Evolutionary conservation across 768 basidiomycete species (phyloP), one percentile per base, ranked within the genome.

Genomic region (Trametes elegans): DNA sequence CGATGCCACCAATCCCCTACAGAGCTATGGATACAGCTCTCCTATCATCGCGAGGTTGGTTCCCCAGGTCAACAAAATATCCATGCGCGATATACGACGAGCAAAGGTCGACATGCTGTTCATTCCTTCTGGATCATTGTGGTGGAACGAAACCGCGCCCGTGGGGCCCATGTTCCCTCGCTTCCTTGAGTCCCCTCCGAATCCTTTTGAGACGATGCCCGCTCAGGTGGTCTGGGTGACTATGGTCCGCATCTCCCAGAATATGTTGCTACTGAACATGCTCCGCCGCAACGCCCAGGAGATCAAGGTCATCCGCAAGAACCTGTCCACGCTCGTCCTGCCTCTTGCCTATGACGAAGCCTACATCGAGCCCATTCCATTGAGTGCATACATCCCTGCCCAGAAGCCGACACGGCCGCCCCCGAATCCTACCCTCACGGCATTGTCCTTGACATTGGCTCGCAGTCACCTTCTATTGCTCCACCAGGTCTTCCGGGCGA

Each of bases 91-190:
- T 56, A 76, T 92, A 49, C 79, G 84, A 23, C 80, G 85, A 43
- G 82, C 86, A 11, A 91, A 90, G 63, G 70, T 88, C 11, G 89
- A 92, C 47, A 65, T 73, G 26, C 79, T 88, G 57, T 70, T 90
- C 35, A 75, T 89, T 24, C 88, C 89, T 0, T 80, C 86, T 1
- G 87, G 86, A 2, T 76, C 83, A 0, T 69, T 90, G 7, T 90
- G 87, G 87, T 89, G 88, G 60, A 65, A 79, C 0, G 64, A 80
- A 0, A 70, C 78, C 8, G 76, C 80, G n/a, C 84, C 83, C 0
- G 57, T 70, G 8, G 78, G 79, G 0, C 71, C 80, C 3, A 83
- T 87, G 82, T 88, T 88, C 61, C 87, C 88, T 16, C 66, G 76
- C 28, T 63, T 68, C 23, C 64, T 77, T 0, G 68, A 68, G 7